Evolutionary conservation across 495 filamentous ascomycete species (phyloP).

Genomic region (Lasiosphaeriaceae sp.): DNA sequence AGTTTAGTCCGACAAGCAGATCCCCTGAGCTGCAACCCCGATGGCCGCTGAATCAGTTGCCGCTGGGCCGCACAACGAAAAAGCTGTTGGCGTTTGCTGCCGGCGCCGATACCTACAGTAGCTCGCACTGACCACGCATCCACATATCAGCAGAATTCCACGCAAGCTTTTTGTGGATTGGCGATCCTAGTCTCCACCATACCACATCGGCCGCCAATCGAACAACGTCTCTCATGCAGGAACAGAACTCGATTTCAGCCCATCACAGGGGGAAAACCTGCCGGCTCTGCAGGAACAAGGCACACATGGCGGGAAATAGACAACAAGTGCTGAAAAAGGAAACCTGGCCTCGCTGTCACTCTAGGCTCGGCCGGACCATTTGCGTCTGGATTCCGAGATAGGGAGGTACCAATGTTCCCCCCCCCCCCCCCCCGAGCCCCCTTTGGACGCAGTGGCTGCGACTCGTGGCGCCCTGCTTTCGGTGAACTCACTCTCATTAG

Average conservation of each 20-base stretch:
- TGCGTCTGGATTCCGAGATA: background rate
- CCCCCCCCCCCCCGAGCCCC: too few species aligned
- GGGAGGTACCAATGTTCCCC: too few species aligned
- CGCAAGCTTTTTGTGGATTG: background rate
- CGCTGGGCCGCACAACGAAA: constrained; percentile 4
- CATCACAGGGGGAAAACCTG: constrained; percentile 7
- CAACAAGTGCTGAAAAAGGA: background rate
- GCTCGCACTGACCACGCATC: background rate
- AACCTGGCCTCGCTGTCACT: background rate
- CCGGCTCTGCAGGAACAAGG: constrained; percentile 10
- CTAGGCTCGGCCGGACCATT: background rate
- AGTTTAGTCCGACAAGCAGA: background rate
- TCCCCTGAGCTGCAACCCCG: background rate
- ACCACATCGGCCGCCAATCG: background rate
- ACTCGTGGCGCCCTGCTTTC: too few species aligned
- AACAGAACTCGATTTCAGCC: constrained; percentile 11
- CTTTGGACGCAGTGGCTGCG: too few species aligned
- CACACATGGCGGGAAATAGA: background rate
- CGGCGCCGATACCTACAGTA: background rate
- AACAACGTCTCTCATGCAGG: constrained; percentile 9
- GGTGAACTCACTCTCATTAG: too few species aligned
- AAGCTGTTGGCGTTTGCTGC: too few species aligned
- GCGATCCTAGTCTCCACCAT: constrained; percentile 2
- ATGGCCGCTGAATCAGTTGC: constrained; percentile 10
- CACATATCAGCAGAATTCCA: background rate